Conservation (phyloP, 768 basidiomycete species). For the Xerocomellus intermedius region DNA sequence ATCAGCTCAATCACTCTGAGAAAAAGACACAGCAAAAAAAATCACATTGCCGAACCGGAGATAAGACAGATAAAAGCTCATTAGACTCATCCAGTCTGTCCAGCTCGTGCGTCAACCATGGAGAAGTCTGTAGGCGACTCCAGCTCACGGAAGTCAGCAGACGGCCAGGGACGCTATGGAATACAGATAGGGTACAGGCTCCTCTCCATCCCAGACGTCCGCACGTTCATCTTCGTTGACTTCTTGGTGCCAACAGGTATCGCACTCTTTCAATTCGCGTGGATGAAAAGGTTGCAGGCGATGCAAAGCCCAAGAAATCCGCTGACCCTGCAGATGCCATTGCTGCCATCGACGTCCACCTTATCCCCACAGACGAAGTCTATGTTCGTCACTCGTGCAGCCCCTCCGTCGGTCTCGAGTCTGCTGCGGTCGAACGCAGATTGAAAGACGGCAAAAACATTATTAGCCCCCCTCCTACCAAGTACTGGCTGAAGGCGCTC, state of each 20-base stretch:
- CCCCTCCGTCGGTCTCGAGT: constrained; percentile 47
- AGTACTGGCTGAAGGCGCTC: constrained; percentile 48
- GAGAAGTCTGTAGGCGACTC: constrained; percentile 13
- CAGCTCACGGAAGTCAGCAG: constrained; percentile 13
- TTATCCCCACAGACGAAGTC: constrained; percentile 40
- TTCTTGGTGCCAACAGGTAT: constrained; percentile 25
- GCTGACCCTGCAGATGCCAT: constrained; percentile 39
- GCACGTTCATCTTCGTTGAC: neutral
- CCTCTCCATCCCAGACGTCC: neutral
- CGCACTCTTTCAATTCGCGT: constrained; percentile 48
- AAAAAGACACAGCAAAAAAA: neutral
- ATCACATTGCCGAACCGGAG: neutral
- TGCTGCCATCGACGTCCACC: constrained; percentile 49
- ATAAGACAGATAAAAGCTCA: constrained; percentile 18
- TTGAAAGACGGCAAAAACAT: constrained; percentile 44
- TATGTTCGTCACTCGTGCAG: constrained; percentile 44
- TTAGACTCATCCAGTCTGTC: neutral
- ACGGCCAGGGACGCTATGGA: constrained; percentile 24
- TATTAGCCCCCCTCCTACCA: constrained; percentile 47
- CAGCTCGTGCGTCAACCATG: constrained; percentile 12
- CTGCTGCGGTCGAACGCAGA: constrained; percentile 41
- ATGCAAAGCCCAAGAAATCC: constrained; percentile 17
- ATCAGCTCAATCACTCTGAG: constrained; percentile 15
- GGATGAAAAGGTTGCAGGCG: constrained; percentile 27
- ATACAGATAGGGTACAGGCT: constrained; percentile 30